Conservation (phyloP, 306 rosid genomes). For the Fragaria ananassa region DNA sequence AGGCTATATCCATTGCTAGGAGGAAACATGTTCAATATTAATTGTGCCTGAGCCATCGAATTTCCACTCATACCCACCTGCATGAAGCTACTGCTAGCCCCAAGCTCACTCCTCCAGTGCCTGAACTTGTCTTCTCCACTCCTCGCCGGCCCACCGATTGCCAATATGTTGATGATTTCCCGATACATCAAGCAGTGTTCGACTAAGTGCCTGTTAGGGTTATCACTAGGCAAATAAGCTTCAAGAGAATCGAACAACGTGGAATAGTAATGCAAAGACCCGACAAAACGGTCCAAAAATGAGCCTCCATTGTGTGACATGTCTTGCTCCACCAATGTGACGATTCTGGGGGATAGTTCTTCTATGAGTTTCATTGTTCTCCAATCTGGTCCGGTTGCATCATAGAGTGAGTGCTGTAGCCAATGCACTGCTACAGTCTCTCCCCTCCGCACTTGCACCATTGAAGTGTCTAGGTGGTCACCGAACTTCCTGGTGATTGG, state of each 20-base stretch:
- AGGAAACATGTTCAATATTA: constrained; percentile 73
- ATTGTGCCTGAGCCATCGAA: constrained; percentile 82
- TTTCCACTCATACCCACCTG: constrained; percentile 71
- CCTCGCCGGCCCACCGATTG: constrained; percentile 75
- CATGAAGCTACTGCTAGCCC: constrained; percentile 37
- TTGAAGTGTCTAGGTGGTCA: constrained; percentile 42
- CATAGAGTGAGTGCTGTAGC: constrained; percentile 74
- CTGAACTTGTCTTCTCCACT: constrained; percentile 75
- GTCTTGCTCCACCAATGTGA: constrained; percentile 85
- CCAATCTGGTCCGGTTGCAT: constrained; percentile 70
- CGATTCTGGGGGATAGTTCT: constrained; percentile 54
- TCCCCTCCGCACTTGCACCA: constrained; percentile 37
- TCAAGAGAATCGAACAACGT: constrained; percentile 84
- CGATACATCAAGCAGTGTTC: constrained; percentile 49
- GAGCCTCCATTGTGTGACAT: constrained; percentile 51
- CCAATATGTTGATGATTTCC: constrained; percentile 78
- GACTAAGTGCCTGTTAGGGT: constrained; percentile 50
- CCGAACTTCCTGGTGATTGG: constrained; percentile 55
- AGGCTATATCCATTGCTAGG: constrained; percentile 59
- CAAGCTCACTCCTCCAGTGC: constrained; percentile 72
- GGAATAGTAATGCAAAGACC: constrained; percentile 79
- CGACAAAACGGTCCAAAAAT: constrained; percentile 81
- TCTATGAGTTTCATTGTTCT: constrained; percentile 56
- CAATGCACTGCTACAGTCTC: constrained; percentile 77
- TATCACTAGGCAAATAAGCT: constrained; percentile 46